Percentiles rank a stretch among this genome's conserved stretches.
phyloP scores from a whole-genome alignment of 1,139 yeast species.

The Yamadazyma conglobata region DNA sequence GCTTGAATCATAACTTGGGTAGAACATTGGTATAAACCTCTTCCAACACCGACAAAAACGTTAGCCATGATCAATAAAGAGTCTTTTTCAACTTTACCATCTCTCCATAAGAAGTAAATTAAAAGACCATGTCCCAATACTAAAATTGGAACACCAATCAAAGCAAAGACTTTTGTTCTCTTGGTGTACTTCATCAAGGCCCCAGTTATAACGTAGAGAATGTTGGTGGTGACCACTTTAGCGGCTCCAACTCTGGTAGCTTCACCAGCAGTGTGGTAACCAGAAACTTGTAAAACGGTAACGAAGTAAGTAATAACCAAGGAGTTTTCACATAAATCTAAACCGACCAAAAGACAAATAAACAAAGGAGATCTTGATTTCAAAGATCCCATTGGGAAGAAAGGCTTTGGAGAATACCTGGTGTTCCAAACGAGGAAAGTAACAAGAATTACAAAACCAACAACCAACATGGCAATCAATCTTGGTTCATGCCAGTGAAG shows the following conservation, averaged over 20 bases:
- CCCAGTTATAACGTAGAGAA: conserved; percentile 24
- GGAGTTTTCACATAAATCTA: conserved; percentile 25
- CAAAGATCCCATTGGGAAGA: conserved; percentile 20
- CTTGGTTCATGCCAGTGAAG: conserved; percentile 21
- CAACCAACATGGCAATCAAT: conserved; percentile 27
- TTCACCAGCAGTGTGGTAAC: conserved; percentile 21
- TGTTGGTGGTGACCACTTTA: conserved; percentile 22
- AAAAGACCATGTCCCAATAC: conserved; percentile 21
- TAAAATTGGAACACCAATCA: conserved; percentile 23
- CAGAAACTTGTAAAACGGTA: conserved; percentile 19
- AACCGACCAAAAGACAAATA: conserved; percentile 17
- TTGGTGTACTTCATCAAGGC: conserved; percentile 20
- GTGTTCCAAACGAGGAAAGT: conserved; percentile 24
- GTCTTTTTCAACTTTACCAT: conserved; percentile 10
- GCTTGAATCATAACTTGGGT: conserved; percentile 17
- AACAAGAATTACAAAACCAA: conserved; percentile 22
- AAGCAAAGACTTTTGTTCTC: conserved; percentile 21
- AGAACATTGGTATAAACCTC: conserved; percentile 16
- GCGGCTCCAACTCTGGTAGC: conserved; percentile 23
- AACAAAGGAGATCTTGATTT: conserved; percentile 20
- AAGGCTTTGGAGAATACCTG: conserved; percentile 21
- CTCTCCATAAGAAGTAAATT: conserved; percentile 19
- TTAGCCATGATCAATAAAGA: conserved; percentile 12
- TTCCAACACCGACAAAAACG: conserved; percentile 16
- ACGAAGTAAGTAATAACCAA: conserved; percentile 20